Percentiles rank a stretch among this genome's conserved stretches.
phyloP scores from a whole-genome alignment of 2,329 filamentous ascomycete species.

The Paraphaeosphaeria sporulosa region DNA sequence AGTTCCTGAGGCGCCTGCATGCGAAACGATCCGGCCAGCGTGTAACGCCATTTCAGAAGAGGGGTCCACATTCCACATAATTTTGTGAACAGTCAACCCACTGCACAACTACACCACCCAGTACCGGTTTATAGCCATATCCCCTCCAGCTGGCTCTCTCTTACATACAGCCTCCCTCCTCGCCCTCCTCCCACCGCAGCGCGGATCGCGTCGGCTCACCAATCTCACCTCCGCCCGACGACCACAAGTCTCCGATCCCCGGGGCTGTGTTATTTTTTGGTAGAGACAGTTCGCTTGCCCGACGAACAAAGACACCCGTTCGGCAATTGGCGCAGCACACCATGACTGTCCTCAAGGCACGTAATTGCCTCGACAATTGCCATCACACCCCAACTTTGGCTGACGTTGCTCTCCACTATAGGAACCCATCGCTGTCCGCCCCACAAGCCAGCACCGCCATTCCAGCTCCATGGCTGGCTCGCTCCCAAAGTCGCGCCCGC shows the following conservation, averaged over 20 bases:
- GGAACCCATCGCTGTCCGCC: constrained; percentile 54
- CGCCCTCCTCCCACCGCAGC: neutral
- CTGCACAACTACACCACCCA: constrained; percentile 21
- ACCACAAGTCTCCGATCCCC: constrained; percentile 7
- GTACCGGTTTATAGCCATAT: constrained; percentile 17
- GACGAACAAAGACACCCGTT: constrained; percentile 26
- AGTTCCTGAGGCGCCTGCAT: constrained; percentile 23
- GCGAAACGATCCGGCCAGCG: constrained; percentile 27
- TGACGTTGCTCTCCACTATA: constrained; percentile 38
- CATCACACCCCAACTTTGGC: constrained; percentile 25
- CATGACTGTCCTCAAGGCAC: constrained; percentile 52
- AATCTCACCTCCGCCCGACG: neutral
- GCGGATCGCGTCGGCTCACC: constrained; percentile 6
- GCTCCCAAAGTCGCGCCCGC: constrained; percentile 73
- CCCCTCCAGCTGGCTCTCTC: constrained; percentile 9
- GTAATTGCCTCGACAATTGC: constrained; percentile 24
- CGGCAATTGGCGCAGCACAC: constrained; percentile 18
- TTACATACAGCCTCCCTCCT: neutral
- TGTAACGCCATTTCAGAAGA: constrained; percentile 33
- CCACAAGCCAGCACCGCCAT: constrained; percentile 55
- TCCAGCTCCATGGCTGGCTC: constrained; percentile 64
- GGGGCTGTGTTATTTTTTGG: constrained; percentile 15
- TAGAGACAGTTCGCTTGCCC: constrained; percentile 17
- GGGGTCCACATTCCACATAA: constrained; percentile 25
- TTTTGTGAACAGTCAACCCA: constrained; percentile 17